Conservation (phyloP, 768 basidiomycete species). For the Scleroderma bovista region DNA sequence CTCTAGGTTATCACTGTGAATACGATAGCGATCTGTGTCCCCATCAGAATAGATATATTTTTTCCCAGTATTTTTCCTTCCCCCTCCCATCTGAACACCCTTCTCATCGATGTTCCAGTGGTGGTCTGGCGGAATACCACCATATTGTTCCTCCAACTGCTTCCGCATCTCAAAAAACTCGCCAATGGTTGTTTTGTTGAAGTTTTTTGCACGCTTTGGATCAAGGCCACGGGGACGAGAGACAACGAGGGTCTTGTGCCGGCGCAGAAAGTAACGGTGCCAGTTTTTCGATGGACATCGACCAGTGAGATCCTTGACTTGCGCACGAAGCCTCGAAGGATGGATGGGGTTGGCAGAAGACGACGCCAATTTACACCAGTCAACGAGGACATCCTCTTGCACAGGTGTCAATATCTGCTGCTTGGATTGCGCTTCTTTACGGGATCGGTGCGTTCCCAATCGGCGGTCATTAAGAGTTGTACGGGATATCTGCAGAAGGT, state of each 20-base stretch:
- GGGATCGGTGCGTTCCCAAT: background rate
- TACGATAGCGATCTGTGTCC: slow-evolving; percentile 19
- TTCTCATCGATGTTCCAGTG: slow-evolving; percentile 10
- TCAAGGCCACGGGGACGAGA: background rate
- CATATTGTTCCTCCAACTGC: background rate
- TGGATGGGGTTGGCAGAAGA: slow-evolving; percentile 1
- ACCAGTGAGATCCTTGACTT: background rate
- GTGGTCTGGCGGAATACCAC: slow-evolving; percentile 3
- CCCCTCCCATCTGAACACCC: slow-evolving; percentile 8
- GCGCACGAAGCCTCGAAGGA: background rate
- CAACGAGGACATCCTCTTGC: slow-evolving; percentile 1
- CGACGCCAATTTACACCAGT: background rate
- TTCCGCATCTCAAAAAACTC: background rate
- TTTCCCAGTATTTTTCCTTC: slow-evolving; percentile 5
- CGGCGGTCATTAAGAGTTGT: slow-evolving; percentile 1
- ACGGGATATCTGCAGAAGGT: slow-evolving; percentile 1
- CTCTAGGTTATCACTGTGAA: slow-evolving; percentile 33
- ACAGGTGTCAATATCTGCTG: background rate
- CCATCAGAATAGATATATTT: background rate
- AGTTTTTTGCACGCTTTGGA: slow-evolving; percentile 5
- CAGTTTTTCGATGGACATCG: background rate
- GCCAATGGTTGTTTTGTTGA: background rate
- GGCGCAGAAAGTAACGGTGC: background rate
- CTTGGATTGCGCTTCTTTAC: background rate
- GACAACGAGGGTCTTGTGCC: background rate